Evolutionary conservation across 345 rosid species (phyloP), one percentile per base, ranked within the genome.

Genomic region (Reutealis trisperma): DNA sequence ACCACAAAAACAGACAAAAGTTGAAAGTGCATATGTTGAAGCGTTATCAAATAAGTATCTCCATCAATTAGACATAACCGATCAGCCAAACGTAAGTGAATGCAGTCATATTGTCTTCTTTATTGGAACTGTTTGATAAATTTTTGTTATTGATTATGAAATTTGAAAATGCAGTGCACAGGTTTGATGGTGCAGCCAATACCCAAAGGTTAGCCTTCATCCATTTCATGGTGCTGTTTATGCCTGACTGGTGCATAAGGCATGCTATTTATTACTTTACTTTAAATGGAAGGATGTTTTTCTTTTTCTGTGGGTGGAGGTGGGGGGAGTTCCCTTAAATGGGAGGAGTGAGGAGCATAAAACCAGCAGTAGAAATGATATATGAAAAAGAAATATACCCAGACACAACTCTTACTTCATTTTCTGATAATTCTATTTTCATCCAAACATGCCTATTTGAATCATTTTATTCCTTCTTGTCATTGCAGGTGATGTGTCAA

Each of bases 171-270:
- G 91, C 89, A 91, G 91, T 42, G 83, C 79, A 78, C 82, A 6
- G 81, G 85, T 79, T 78, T 79, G 79, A 75, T 79, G 34, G 69
- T 67, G 27, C 80, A 82, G 71, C 78, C 87, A 67, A 14, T 78
- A 70, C 25, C 73, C 7, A 77, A 76, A 88, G 97, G 98, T 92
- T 78, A 82, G 90, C 45, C 63, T 47, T 71, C 42, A 24, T 14
- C 34, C 18, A 22, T 64, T 58, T 27, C 47, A 62, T 51, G 25
- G 18, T 61, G 22, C 12, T 34, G n/a, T 41, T 70, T 66, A 61
- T 63, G 41, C 66, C 18, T 66, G 42, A 15, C 27, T 34, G 55
- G 2, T 64, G 12, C 24, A 44, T 64, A 66, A 0, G 54, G 12
- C 24, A 27, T 64, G 57, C 6, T 37, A 21, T 45, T 32, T n/a